These are phyloP conservation scores for Psilocybe azurescens DNA, from an alignment of 768 basidiomycete genomes.

Conservation along the genomic window DNA sequence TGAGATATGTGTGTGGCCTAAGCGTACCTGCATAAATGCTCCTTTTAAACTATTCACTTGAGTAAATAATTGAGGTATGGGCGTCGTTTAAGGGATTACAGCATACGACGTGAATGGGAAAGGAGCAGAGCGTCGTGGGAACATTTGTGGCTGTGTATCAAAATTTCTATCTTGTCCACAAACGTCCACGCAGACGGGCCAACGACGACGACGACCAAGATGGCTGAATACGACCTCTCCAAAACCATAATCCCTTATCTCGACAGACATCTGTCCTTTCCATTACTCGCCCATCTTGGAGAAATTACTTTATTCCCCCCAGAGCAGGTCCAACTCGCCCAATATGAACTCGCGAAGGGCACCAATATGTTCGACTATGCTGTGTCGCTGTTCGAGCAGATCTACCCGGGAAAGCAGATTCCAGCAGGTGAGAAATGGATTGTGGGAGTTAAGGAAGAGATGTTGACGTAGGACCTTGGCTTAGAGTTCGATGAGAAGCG, in stretches of 20 bases:
- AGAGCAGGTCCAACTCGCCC: conserved; percentile 84
- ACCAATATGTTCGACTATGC: conserved; percentile 99
- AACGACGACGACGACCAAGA: conserved; percentile 35
- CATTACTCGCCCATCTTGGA: conserved; percentile 86
- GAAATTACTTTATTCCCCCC: conserved; percentile 77
- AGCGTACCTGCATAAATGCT: no score
- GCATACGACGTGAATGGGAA: background rate
- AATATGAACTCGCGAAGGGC: conserved; percentile 96
- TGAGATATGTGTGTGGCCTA: no score
- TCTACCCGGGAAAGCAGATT: conserved; percentile 73
- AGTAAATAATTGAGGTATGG: background rate
- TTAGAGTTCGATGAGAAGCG: conserved; percentile 87
- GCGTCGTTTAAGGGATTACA: background rate
- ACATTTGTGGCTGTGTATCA: conserved; percentile 23
- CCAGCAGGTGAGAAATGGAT: conserved; percentile 60
- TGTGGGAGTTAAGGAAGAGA: background rate
- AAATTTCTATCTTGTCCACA: conserved; percentile 20
- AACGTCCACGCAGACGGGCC: conserved; percentile 9
- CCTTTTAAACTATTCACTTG: no score
- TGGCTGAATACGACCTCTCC: conserved; percentile 93
- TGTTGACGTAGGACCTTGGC: conserved; percentile 4
- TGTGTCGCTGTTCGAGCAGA: conserved; percentile 76
- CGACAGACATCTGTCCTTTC: conserved; percentile 94
- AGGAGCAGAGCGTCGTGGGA: conserved; percentile 6
- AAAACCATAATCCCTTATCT: conserved; percentile 90